Evolutionary conservation across 306 rosid species (phyloP).

Genomic region (Corylus heterophylla): DNA sequence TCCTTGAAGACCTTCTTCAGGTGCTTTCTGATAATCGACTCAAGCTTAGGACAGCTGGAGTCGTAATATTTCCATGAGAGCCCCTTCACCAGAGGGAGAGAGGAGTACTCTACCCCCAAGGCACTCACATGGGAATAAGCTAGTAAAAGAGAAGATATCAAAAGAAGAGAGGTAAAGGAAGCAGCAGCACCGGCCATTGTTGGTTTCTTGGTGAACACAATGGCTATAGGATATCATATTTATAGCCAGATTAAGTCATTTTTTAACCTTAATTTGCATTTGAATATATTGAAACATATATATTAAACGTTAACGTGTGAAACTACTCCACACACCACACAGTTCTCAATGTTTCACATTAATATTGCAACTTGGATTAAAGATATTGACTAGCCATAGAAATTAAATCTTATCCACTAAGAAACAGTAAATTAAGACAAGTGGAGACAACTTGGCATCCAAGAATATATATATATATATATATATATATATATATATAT

Average conservation of each 20-base stretch:
- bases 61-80: slow-evolving; percentile 36
- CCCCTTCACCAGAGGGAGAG: slow-evolving; percentile 24
- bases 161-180: slow-evolving; percentile 9
- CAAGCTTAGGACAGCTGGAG: slow-evolving; percentile 43
- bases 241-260: background rate
- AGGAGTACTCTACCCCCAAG: slow-evolving; percentile 23
- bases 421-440: too few species aligned
- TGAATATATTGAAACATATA: too few species aligned
- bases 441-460: too few species aligned
- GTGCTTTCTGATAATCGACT: slow-evolving; percentile 44
- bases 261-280: background rate
- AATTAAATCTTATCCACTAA: too few species aligned
- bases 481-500: too few species aligned
- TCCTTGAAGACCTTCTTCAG: slow-evolving; percentile 51
- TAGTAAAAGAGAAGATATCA: slow-evolving; percentile 22
- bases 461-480: too few species aligned
- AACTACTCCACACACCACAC: too few species aligned
- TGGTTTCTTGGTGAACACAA: background rate
- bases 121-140: slow-evolving; percentile 11
- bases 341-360: too few species aligned
- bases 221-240: background rate
- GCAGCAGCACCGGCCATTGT: slow-evolving; percentile 4
- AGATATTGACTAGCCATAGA: too few species aligned
- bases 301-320: too few species aligned
- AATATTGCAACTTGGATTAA: too few species aligned